Evolutionary conservation across 2,329 filamentous ascomycete species (phyloP), one percentile per base, ranked within the genome.

Genomic region (Monosporascus sp.): DNA sequence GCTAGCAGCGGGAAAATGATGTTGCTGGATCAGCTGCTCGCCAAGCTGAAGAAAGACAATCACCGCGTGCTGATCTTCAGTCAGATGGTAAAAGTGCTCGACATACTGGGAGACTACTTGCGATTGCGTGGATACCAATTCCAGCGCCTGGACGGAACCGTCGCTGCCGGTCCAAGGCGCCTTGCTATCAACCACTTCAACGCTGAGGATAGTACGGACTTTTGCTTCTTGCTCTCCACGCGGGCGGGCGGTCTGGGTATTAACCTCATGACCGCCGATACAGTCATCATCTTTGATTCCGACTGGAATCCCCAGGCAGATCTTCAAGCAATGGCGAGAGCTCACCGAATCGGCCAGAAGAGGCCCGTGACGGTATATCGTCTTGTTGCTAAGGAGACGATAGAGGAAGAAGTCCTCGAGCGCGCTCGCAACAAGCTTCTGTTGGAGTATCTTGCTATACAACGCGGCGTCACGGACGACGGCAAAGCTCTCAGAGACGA

Each of bases 1-100:
- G 93, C 92, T 4, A 96, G 91, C 67, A 99, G 94, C 72, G 95
- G 95, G 62, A 99, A 99, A 74, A 97, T 99, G 94, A 97, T 97
- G 91, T 79, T 99, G 48, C 82, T 99, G 7, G 94, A 99, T 63
- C 90, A 92, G 67, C 84, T 99, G n/a, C 80, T 99, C 11, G 88
- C 88, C 6, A 99, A 99, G 72, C 75, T 99, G 60, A 96, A 88
- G 70, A 89, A 87, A 61, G 94, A 99, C 65, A 90, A 90, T 47
- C 94, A 99, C 71, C 89, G 94, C 51, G 95, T 99, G 14, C 75
- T 99, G 57, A 97, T 99, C 59, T 99, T 99, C 77, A 97, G 93
- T 69, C 94, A 99, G 68, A 99, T 99, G 94, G 95, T 99, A 37
- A 95, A 90, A 68, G 97, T 99, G 89, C 81, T 99, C 22, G 92